Conservation (phyloP, 2,329 filamentous ascomycete species). For the Epichloe bromicola region DNA sequence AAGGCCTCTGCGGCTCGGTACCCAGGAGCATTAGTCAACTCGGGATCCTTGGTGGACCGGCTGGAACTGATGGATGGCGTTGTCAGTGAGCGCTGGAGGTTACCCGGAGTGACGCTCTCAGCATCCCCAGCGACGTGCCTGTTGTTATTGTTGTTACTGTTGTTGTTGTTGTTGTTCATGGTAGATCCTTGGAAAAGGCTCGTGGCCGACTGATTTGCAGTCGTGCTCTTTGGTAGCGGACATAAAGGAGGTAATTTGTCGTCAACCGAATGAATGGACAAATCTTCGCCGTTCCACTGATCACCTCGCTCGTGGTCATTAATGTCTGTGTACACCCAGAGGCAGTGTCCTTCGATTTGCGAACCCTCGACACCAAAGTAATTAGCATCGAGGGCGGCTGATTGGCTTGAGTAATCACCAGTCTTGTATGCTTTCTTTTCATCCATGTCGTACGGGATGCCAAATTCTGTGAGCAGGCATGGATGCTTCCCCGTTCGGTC, state of each 20-base stretch:
- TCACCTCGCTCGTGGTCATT: constrained; percentile 87
- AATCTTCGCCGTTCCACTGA: constrained; percentile 93
- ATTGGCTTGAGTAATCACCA: constrained; percentile 88
- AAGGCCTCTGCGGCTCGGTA: constrained; percentile 89
- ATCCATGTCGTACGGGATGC: constrained; percentile 98
- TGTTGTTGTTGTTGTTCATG: not conserved
- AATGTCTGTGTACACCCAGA: constrained; percentile 76
- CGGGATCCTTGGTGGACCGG: constrained; percentile 37
- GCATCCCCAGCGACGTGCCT: constrained; percentile 34
- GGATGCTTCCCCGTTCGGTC: constrained; percentile 82
- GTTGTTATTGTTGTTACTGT: constrained; percentile 16
- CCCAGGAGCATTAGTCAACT: constrained; percentile 52
- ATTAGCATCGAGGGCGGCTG: constrained; percentile 87
- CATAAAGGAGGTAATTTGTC: constrained; percentile 52
- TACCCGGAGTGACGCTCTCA: constrained; percentile 55
- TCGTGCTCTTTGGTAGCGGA: constrained; percentile 30
- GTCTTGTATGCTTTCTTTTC: constrained; percentile 91
- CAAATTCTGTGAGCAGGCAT: constrained; percentile 85
- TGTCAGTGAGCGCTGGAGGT: constrained; percentile 60
- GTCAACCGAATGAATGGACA: constrained; percentile 79
- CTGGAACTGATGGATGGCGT: constrained; percentile 52
- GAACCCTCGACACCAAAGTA: constrained; percentile 85
- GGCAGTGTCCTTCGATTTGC: constrained; percentile 67
- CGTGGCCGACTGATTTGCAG: constrained; percentile 31
- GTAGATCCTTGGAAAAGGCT: constrained; percentile 19